Percentiles rank a stretch among this genome's conserved stretches.
phyloP scores from a whole-genome alignment of 306 rosid genomes.

The Delonix regia region DNA sequence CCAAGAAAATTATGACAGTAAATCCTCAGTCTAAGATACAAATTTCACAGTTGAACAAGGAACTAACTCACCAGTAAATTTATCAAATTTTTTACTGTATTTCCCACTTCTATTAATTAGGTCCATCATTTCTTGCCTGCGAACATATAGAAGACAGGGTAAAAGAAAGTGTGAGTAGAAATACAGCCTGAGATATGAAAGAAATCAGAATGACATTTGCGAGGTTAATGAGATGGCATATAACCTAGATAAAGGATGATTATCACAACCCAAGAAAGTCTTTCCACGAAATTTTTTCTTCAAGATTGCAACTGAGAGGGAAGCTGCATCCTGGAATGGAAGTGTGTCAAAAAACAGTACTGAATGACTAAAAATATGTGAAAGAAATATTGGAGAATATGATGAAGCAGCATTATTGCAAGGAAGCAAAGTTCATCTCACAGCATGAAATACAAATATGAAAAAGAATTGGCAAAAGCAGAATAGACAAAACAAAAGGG shows the following conservation, averaged over 20 bases:
- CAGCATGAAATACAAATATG: constrained; percentile 13
- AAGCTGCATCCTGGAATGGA: constrained; percentile 84
- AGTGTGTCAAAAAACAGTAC: constrained; percentile 15
- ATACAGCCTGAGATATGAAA: neutral
- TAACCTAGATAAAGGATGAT: constrained; percentile 93
- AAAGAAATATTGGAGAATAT: constrained; percentile 12
- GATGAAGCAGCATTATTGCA: neutral
- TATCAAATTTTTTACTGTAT: constrained; percentile 72
- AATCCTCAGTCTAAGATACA: neutral
- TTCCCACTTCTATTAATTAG: constrained; percentile 74
- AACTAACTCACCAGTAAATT: constrained; percentile 68
- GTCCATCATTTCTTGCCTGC: constrained; percentile 96
- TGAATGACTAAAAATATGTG: neutral
- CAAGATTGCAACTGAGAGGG: constrained; percentile 77
- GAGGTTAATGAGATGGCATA: constrained; percentile 5
- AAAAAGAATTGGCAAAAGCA: neutral
- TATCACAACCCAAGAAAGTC: constrained; percentile 89
- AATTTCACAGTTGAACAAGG: neutral
- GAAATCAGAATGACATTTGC: neutral
- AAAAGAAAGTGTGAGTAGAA: constrained; percentile 8
- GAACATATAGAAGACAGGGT: constrained; percentile 28
- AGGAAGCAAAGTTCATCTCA: constrained; percentile 6
- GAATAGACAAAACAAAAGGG: constrained; percentile 8
- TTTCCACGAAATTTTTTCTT: constrained; percentile 62
- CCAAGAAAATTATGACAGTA: neutral